phyloP scores from a whole-genome alignment of 352 stramenopile genomes.

The Phytophthora agathidicida region DNA sequence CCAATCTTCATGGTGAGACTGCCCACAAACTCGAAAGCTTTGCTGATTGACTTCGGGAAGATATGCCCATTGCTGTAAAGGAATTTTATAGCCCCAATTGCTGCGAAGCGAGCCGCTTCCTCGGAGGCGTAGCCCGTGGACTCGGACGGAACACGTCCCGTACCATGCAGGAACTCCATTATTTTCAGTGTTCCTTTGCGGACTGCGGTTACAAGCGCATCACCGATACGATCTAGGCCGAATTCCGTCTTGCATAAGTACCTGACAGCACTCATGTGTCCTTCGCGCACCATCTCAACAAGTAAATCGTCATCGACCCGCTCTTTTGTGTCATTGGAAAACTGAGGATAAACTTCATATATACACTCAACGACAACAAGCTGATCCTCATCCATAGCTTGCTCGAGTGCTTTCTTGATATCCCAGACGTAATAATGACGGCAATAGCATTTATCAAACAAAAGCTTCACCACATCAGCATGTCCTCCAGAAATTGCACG shows the following conservation, averaged over 20 bases:
- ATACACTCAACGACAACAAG: not conserved
- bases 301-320: not conserved
- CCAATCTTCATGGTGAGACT: too few relatives aligned
- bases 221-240: not conserved
- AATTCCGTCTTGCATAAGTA: not conserved
- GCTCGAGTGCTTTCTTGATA: not conserved
- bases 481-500: constrained; percentile 2
- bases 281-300: not conserved
- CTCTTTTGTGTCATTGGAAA: too few relatives aligned
- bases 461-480: not conserved
- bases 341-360: not conserved
- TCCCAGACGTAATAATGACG: not conserved
- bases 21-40: not conserved
- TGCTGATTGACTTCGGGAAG: not conserved
- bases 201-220: not conserved
- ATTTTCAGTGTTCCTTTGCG: not conserved
- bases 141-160: not conserved
- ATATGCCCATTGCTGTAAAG: not conserved
- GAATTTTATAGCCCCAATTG: not conserved
- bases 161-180: not conserved
- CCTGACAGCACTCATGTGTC: not conserved
- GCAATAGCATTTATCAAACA: constrained; percentile 1
- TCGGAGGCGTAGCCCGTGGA: not conserved
- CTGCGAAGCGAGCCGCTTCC: not conserved
- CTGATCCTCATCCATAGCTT: not conserved